Evolutionary conservation across 2,329 filamentous ascomycete species (phyloP).

Genomic region (Ophiostoma piceae): DNA sequence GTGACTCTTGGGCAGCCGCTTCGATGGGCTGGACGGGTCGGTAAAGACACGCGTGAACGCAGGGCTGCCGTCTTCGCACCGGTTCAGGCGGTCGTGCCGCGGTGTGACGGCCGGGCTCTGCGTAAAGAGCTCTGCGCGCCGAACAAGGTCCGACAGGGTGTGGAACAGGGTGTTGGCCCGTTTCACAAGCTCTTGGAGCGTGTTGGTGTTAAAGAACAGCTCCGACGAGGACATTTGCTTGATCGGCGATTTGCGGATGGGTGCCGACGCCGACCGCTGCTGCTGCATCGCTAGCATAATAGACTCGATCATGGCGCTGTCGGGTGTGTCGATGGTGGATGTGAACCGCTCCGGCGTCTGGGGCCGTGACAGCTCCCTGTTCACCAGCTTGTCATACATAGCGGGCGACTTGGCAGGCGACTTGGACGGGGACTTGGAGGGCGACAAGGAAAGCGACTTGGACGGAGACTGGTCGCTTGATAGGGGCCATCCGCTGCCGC

Average conservation of each 20-base stretch:
- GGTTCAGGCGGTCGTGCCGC: constrained; percentile 39
- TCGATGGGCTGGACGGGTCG: constrained; percentile 54
- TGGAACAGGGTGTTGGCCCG: constrained; percentile 57
- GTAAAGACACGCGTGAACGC: constrained; percentile 63
- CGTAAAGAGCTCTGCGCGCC: constrained; percentile 53
- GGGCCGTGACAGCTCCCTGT: constrained; percentile 32
- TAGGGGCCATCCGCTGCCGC: constrained; percentile 43
- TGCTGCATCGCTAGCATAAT: constrained; percentile 61
- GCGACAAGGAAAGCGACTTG: constrained; percentile 32
- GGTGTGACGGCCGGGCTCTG: constrained; percentile 52
- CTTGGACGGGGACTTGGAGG: not conserved
- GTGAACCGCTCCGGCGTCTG: constrained; percentile 38
- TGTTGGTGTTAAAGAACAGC: constrained; percentile 64
- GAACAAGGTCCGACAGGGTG: constrained; percentile 54
- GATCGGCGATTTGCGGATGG: constrained; percentile 34
- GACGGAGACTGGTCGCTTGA: constrained; percentile 29
- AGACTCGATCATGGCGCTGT: constrained; percentile 50
- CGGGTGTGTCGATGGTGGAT: constrained; percentile 31
- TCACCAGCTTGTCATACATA: constrained; percentile 21
- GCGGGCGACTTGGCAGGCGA: constrained; percentile 7
- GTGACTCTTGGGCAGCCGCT: constrained; percentile 47
- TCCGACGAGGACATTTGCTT: constrained; percentile 43
- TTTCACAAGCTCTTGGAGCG: constrained; percentile 60
- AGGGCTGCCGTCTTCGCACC: constrained; percentile 53
- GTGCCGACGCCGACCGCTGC: constrained; percentile 44